Percentiles rank a stretch among this genome's conserved stretches.
Conservation (phyloP, 768 basidiomycete species). For the Cystofilobasidium macerans region DNA sequence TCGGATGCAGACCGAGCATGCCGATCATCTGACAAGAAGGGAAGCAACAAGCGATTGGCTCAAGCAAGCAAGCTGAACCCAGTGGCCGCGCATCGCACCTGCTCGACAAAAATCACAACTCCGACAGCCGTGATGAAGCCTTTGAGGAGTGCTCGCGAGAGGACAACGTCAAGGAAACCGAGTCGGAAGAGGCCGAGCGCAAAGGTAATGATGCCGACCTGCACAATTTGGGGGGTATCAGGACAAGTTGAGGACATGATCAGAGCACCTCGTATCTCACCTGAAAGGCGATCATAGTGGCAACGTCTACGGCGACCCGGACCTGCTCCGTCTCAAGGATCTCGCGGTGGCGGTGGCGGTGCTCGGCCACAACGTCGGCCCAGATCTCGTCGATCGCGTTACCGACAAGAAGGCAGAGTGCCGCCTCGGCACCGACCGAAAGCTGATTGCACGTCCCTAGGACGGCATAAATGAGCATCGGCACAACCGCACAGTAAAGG, state of each 20-base stretch:
- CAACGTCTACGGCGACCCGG: conserved; percentile 53
- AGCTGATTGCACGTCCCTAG: conserved; percentile 58
- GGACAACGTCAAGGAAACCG: conserved; percentile 85
- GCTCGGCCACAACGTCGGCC: conserved; percentile 41
- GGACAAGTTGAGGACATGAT: background rate
- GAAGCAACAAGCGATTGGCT: background rate
- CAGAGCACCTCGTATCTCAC: conserved; percentile 43
- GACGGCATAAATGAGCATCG: conserved; percentile 78
- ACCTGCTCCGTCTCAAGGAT: conserved; percentile 41
- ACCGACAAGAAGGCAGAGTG: conserved; percentile 73
- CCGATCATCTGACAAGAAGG: conserved; percentile 62
- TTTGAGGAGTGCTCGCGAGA: conserved; percentile 74
- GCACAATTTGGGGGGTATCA: background rate
- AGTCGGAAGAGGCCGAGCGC: conserved; percentile 75
- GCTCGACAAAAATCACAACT: conserved; percentile 63
- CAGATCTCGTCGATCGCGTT: conserved; percentile 64
- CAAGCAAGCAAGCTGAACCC: background rate
- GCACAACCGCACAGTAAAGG: conserved; percentile 74
- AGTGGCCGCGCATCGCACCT: conserved; percentile 42
- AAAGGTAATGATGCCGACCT: conserved; percentile 79
- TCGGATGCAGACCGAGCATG: conserved; percentile 63
- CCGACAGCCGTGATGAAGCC: conserved; percentile 45
- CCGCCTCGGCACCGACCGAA: conserved; percentile 64
- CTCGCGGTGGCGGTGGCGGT: conserved; percentile 39
- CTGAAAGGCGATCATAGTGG: conserved; percentile 76